Evolutionary conservation across 2,329 filamentous ascomycete species (phyloP), one percentile per base, ranked within the genome.

Genomic region (Ophiocordyceps unilateralis): DNA sequence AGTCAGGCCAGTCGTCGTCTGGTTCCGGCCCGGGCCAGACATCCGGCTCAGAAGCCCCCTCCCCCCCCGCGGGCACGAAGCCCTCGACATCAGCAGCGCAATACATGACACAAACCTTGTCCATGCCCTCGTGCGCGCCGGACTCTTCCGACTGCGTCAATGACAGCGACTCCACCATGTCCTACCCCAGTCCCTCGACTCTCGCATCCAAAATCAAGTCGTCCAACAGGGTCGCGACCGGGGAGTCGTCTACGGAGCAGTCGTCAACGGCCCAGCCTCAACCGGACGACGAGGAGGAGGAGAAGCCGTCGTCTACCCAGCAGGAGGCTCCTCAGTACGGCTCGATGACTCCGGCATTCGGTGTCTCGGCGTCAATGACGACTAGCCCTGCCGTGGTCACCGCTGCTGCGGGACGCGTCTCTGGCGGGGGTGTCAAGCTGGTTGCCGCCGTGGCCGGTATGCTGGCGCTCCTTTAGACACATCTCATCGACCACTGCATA

Each of bases 51-150:
- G 9, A n/a, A n/a, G n/a, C n/a, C n/a, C n/a, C 28, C 28, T 11
- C 34, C 28, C 19, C 24, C 45, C 6, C 26, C 37, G 26, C 39
- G 20, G 4, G 46, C n/a, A n/a, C n/a, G 42, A 12, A 28, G 20
- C 12, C 37, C 6, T n/a, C 37, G 12, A 17, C 7, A 4, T 15
- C 28, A 30, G 41, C 45, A 28, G 58, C 54, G 24, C 51, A 53
- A 23, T 58, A 54, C 50, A 54, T 50, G 40, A 61, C 58, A 34
- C 54, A 54, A 49, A 55, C 51, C 26, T 58, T 54, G 50, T 59
- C 57, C 39, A 49, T 62, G 44, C 56, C 55, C 15, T 45, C 53
- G 43, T 62, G 59, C 44, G 46, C 54, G 38, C 51, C 56, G 28
- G 49, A 45, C 15, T 51, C 53, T 10, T 47, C 54, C 26, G 48